Percentiles rank a stretch among this genome's conserved stretches.
phyloP scores from a whole-genome alignment of 164 flowering plant genomes.

The Berberis thunbergii region DNA sequence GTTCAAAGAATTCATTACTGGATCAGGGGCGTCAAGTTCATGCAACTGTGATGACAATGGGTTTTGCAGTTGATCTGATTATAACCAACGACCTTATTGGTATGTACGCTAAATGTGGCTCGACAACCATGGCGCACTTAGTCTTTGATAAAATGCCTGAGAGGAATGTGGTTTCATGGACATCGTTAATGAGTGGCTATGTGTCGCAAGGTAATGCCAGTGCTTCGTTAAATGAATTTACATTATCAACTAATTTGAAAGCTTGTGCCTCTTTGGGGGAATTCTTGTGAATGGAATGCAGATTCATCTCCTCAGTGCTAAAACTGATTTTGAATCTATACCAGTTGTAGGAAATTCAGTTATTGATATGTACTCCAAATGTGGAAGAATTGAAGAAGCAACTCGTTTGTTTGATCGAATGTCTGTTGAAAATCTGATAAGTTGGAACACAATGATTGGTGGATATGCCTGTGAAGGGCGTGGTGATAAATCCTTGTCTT shows the following conservation, averaged over 20 bases:
- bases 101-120: constrained; percentile 61
- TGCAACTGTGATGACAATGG: constrained; percentile 33
- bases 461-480: constrained; percentile 32
- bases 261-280: constrained; percentile 43
- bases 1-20: constrained; percentile 33
- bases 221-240: constrained; percentile 54
- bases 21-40: constrained; percentile 48
- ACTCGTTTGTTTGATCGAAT: constrained; percentile 31
- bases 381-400: constrained; percentile 47
- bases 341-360: constrained; percentile 62
- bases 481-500: constrained; percentile 28
- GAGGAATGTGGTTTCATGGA: constrained; percentile 82
- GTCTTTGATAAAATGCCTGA: constrained; percentile 68
- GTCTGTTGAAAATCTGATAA: constrained; percentile 39
- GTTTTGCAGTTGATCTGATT: constrained; percentile 42
- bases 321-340: constrained; percentile 38
- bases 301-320: constrained; percentile 48
- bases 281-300: constrained; percentile 37
- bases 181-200: constrained; percentile 63
- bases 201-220: constrained; percentile 36
- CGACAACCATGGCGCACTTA: constrained; percentile 24
- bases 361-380: constrained; percentile 68
- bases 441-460: constrained; percentile 68
- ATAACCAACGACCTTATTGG: constrained; percentile 50
- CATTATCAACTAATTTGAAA: constrained; percentile 49